Conservation (phyloP, 176 grass and related monocot species). For the Oryza longistaminata region DNA sequence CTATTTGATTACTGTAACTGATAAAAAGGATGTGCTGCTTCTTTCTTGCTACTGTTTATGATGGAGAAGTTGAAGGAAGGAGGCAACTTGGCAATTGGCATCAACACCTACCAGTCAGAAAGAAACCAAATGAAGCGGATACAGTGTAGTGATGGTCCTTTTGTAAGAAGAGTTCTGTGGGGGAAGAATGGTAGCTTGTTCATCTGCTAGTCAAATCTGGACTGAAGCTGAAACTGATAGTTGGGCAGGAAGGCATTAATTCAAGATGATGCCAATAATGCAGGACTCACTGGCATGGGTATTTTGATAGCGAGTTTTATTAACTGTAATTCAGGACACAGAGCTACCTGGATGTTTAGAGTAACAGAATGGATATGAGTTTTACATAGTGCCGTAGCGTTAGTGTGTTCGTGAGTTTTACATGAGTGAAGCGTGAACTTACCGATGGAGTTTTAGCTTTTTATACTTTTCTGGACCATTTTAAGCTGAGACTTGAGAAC, state of each 20-base stretch:
- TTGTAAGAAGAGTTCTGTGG: not conserved
- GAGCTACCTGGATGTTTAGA: no score
- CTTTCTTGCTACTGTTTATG: not conserved
- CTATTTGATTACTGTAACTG: not conserved
- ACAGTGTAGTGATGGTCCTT: not conserved
- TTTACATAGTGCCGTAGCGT: not conserved
- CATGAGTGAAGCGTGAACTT: no score
- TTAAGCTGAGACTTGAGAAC: no score
- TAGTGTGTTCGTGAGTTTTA: no score
- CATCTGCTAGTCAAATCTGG: conserved; percentile 23
- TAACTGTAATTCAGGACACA: no score
- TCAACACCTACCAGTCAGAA: not conserved
- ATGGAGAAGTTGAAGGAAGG: not conserved
- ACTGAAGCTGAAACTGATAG: no score
- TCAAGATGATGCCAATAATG: not conserved
- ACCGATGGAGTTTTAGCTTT: no score
- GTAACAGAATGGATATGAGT: not conserved
- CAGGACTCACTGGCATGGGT: not conserved
- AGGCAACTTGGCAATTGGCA: not conserved
- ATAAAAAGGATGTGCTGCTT: not conserved
- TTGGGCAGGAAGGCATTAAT: not conserved
- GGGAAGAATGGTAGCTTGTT: not conserved
- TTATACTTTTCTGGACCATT: no score
- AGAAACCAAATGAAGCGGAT: not conserved
- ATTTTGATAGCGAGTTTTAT: not conserved